Evolutionary conservation across 208 protist species (phyloP).

Genomic region (Crithidia fasciculata): DNA sequence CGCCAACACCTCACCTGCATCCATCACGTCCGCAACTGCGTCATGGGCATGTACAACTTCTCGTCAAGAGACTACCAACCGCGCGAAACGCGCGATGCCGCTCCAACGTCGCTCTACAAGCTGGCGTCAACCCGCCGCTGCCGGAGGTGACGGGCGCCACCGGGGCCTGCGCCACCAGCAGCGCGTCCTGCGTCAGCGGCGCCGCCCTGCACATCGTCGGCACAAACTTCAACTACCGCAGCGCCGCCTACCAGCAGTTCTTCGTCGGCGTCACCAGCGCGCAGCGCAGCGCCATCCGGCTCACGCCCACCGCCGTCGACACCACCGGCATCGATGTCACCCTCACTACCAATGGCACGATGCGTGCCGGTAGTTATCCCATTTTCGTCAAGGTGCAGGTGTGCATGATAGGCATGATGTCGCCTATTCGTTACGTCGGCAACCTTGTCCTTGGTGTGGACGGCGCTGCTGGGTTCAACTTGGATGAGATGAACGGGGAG

Average conservation of each 20-base stretch:
- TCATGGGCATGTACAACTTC: constrained; percentile 47
- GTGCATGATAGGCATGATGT: constrained; percentile 33
- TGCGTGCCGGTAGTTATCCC: constrained; percentile 27
- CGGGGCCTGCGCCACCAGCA: constrained; percentile 37
- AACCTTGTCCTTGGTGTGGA: neutral
- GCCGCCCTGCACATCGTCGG: constrained; percentile 27
- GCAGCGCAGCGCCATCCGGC: constrained; percentile 32
- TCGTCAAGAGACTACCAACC: constrained; percentile 35
- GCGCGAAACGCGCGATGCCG: constrained; percentile 24
- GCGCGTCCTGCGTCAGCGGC: constrained; percentile 30
- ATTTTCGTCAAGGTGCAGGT: constrained; percentile 40
- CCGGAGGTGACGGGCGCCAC: constrained; percentile 28
- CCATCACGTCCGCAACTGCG: constrained; percentile 20
- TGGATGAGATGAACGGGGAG: too few relatives aligned
- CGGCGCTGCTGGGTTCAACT: too few relatives aligned
- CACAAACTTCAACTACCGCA: constrained; percentile 38
- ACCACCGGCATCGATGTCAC: constrained; percentile 10
- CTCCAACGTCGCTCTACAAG: constrained; percentile 18
- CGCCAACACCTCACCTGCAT: constrained; percentile 35
- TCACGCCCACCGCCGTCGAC: constrained; percentile 17
- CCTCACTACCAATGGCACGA: constrained; percentile 11
- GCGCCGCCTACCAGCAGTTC: constrained; percentile 33
- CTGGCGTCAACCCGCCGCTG: constrained; percentile 38
- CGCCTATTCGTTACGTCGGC: constrained; percentile 27
- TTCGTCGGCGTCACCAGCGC: constrained; percentile 27